These are phyloP conservation scores for Globisporangium rhizosaccharum DNA, from an alignment of 352 stramenopile species.

Conservation along the genomic window DNA sequence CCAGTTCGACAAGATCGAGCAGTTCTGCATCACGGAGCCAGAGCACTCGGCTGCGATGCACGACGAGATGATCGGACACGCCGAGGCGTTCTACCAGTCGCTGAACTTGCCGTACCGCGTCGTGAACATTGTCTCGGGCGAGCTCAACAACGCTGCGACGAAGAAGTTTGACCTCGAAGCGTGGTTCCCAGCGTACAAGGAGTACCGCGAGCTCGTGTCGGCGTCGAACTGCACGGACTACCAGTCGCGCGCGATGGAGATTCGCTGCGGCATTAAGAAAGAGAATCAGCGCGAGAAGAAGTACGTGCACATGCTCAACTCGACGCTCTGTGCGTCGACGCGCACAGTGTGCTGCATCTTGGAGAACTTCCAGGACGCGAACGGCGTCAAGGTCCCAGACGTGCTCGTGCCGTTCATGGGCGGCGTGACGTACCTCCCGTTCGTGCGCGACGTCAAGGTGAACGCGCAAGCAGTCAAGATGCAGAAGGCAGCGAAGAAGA, in stretches of 20 bases:
- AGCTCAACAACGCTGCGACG: constrained; percentile 98
- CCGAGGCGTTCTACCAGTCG: constrained; percentile 98
- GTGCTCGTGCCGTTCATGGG: constrained; percentile 98
- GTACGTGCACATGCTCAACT: constrained; percentile 99
- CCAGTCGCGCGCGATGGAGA: constrained; percentile 97
- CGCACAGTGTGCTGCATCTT: constrained; percentile 99
- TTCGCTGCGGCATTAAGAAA: constrained; percentile 96
- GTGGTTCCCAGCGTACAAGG: constrained; percentile 99
- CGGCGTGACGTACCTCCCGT: constrained; percentile 97
- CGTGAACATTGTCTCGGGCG: constrained; percentile 97
- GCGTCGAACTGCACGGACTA: constrained; percentile 99
- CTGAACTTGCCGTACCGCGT: constrained; percentile 98
- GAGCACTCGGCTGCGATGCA: constrained; percentile 92
- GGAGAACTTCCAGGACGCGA: constrained; percentile 98
- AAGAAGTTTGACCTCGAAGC: constrained; percentile 99
- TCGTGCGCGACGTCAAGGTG: constrained; percentile 93
- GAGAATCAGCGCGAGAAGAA: constrained; percentile 93
- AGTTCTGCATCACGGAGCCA: constrained; percentile 96
- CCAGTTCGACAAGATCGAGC: constrained; percentile 99
- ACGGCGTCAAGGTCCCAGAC: constrained; percentile 96
- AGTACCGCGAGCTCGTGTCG: constrained; percentile 98
- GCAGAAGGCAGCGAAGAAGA: constrained; percentile 94
- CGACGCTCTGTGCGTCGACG: constrained; percentile 97
- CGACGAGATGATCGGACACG: constrained; percentile 88
- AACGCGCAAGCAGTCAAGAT: constrained; percentile 92